Evolutionary conservation across 495 filamentous ascomycete species (phyloP), one percentile per base, ranked within the genome.

Genomic region (Aspergillus funiculosus): DNA sequence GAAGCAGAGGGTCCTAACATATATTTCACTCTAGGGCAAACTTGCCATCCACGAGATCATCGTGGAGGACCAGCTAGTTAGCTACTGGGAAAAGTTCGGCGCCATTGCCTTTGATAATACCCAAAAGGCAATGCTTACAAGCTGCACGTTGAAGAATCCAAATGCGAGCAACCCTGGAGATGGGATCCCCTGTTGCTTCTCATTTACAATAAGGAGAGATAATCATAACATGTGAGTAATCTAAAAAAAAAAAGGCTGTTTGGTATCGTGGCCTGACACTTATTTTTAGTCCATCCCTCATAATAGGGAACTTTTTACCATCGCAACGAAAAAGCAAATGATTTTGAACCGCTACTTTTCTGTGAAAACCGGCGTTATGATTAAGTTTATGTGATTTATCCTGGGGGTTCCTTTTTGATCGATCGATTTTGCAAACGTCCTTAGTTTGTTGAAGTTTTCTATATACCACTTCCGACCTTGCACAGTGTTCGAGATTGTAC

Each of bases 41-140:
- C 80, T 96, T 48, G 86, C 91, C 7, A 77, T 99, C 26, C 94
- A 99, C 62, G 89, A 99, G 57, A 89, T 99, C 39, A 80, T 99
- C 26, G 85, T 85, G 5, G 92, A 97, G 67, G 87, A 92, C 37
- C 90, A 90, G 44, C 78, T 94, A 36, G 94, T 97, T 50, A 85
- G 85, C 62, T 99, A 99, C 57, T 99, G 92, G 92, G 91, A 99
- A 66, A 95, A 97, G 57, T 97, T 97, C 58, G 89, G 90, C 11
- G 87, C 86, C n/a, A 96, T 99, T 56, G 92, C 94, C 15, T 99
- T 99, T 58, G 92, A 99, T 60, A 81, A 80, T 43, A 81, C 78
- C n/a, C 92, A 97, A 64, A 96, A 97, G 65, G 91, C 91, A 10
- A 91, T 99, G 71, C 72, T 97, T 51, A 97, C 94, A 21, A 89